Percentiles rank a stretch among this genome's conserved stretches.
These are phyloP conservation scores for Coniochaeta hoffmannii DNA, from an alignment of 2,329 filamentous ascomycete genomes.

Conservation along the genomic window DNA sequence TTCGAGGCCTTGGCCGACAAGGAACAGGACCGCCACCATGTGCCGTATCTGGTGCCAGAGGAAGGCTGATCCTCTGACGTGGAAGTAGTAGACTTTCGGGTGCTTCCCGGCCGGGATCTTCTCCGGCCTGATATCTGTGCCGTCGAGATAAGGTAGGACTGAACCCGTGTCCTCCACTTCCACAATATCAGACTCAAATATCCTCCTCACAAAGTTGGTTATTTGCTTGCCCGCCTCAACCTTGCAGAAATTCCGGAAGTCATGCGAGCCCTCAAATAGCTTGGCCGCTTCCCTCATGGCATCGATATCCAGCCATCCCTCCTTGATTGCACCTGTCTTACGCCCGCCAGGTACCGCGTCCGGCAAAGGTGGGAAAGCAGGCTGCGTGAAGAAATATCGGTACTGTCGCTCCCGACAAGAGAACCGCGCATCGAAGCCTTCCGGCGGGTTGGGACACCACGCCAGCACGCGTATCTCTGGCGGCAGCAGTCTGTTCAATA, in stretches of 20 bases:
- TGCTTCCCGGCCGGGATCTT: constrained; percentile 13
- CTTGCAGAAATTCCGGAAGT: constrained; percentile 97
- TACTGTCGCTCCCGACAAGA: constrained; percentile 88
- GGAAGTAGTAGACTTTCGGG: constrained; percentile 78
- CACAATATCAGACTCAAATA: constrained; percentile 75
- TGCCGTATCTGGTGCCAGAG: constrained; percentile 97
- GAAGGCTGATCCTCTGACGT: constrained; percentile 84
- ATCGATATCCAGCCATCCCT: constrained; percentile 80
- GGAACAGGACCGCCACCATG: constrained; percentile 88
- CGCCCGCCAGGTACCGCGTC: constrained; percentile 32
- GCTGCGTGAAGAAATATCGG: constrained; percentile 96
- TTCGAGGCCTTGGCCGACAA: constrained; percentile 85
- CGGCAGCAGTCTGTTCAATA: constrained; percentile 83
- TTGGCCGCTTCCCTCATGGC: constrained; percentile 80
- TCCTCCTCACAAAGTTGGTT: constrained; percentile 69
- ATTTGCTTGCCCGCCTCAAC: constrained; percentile 87
- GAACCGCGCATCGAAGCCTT: constrained; percentile 83
- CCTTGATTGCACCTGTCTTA: constrained; percentile 29
- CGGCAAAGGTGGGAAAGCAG: constrained; percentile 67
- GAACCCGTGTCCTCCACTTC: constrained; percentile 50
- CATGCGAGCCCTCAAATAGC: constrained; percentile 73
- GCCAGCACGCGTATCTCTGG: constrained; percentile 84
- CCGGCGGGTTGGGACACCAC: constrained; percentile 80
- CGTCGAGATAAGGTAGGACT: constrained; percentile 48
- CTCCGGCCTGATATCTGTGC: constrained; percentile 33